Base-by-base conservation (phyloP, 139 green algal species). In the Raphidocelis subcapitata region DNA sequence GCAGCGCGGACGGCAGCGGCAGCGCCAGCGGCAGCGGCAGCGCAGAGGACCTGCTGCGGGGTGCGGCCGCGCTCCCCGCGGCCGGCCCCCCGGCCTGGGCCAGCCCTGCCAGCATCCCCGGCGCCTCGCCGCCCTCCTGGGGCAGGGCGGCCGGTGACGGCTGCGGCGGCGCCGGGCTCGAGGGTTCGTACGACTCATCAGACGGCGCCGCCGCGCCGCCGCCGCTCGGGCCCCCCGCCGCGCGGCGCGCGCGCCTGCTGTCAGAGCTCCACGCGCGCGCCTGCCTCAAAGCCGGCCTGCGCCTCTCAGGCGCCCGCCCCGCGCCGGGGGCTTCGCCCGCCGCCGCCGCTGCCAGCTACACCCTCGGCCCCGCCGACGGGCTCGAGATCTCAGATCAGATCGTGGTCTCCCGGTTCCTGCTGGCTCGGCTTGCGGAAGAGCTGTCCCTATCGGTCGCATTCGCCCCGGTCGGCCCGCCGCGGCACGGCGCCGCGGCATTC, bases 361-460 rank as follows among this genome's bases (percentile, higher is more conserved):
- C 79, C 18, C 47, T 96, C 1, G 91, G 91, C 0, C 91, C 91
- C 56, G 16, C 32, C 1, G 91, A 12, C 41, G 41, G 89, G 15
- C 78, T 95, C 3, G 81, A 89, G 10, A 41, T 84, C 5, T 87
- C 74, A 20, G 91, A 96, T 41, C 83, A 96, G 26, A 73, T 96
- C 18, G 91, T 84, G 81, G 74, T 94, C 2, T 86, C 76, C 62
- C 77, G 91, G 4, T 96, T 88, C 72, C 61, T 96, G 23, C 67
- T 94, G 49, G 65, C 87, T n/a, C 83, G 90, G 5, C 32, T 89
- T 0, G 75, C 84, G 24, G 84, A 95, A 35, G 23, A 70, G 18
- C 47, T 23, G 56, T 66, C 81, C 23, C 74, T 80, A 31, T 62
- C 69, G 21, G 68, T 91, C 28, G 46, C 59, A 16, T 73, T 84